These are phyloP conservation scores for Quercus tomentella DNA, from an alignment of 331 rosid species.

Conservation along the genomic window DNA sequence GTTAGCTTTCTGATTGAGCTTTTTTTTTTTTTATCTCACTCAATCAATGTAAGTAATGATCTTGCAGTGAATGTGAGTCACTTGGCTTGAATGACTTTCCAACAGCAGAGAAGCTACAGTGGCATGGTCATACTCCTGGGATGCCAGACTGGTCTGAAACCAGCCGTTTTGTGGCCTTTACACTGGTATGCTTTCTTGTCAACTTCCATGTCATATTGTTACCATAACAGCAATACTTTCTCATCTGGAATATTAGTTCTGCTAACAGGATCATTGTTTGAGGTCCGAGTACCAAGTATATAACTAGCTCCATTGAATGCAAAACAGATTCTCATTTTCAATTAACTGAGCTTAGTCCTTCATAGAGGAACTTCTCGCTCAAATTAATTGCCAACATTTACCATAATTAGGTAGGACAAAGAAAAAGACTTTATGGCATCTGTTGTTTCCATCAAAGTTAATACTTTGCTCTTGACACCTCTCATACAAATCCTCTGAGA, in stretches of 20 bases:
- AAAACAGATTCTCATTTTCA: not conserved
- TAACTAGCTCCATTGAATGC: not conserved
- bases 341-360: not conserved
- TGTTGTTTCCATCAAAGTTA: not conserved
- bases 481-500: not conserved
- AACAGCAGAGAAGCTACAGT: conserved; percentile 82
- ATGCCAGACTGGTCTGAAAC: conserved; percentile 81
- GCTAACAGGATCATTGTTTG: not conserved
- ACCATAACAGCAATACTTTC: not conserved
- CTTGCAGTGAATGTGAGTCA: conserved; percentile 85
- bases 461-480: not conserved
- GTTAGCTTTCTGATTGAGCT: conserved; percentile 9
- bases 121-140: conserved; percentile 91
- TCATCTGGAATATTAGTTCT: not conserved
- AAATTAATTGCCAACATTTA: not conserved
- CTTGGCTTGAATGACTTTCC: conserved; percentile 84
- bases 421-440: not conserved
- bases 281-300: not conserved
- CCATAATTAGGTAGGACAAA: not conserved
- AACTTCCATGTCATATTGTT: not conserved
- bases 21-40: conserved; percentile 6
- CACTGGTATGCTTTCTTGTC: conserved; percentile 51
- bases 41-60: conserved; percentile 8
- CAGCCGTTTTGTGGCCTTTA: conserved; percentile 91
- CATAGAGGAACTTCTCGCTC: not conserved